These are phyloP conservation scores for Cinchona pubescens DNA, from an alignment of 257 asterid species.

Conservation along the genomic window DNA sequence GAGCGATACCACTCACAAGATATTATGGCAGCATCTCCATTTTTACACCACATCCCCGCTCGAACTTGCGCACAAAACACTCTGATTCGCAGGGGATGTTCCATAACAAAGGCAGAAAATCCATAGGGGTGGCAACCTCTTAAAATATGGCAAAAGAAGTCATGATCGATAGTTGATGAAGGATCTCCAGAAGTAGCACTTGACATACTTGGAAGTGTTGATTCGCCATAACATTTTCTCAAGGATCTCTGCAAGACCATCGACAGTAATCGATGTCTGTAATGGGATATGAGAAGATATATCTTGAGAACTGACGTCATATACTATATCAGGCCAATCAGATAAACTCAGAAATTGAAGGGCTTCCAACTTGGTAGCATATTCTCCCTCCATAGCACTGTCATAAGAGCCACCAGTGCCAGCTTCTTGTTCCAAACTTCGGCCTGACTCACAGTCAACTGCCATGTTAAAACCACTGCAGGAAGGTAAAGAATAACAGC, in stretches of 20 bases:
- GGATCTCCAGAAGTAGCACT: constrained; percentile 36
- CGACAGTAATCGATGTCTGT: constrained; percentile 80
- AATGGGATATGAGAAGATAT: constrained; percentile 83
- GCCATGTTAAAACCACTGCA: constrained; percentile 37
- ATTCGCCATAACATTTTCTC: constrained; percentile 70
- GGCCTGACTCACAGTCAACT: constrained; percentile 45
- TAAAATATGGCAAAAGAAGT: constrained; percentile 69
- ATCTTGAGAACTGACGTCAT: constrained; percentile 88
- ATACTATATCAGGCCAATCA: constrained; percentile 78
- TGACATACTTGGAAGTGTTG: constrained; percentile 29
- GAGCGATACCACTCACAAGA: constrained; percentile 90
- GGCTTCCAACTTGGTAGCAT: constrained; percentile 56
- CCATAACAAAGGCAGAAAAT: constrained; percentile 88
- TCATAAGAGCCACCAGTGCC: constrained; percentile 47
- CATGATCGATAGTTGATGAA: constrained; percentile 38
- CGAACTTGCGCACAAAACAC: constrained; percentile 95
- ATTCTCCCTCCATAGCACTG: constrained; percentile 51
- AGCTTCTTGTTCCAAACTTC: constrained; percentile 37
- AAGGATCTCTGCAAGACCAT: constrained; percentile 72
- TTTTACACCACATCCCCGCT: constrained; percentile 97
- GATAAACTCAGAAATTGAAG: constrained; percentile 64
- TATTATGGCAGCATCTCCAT: constrained; percentile 80
- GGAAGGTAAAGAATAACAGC: constrained; percentile 35
- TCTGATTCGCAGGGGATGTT: constrained; percentile 89
- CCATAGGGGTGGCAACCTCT: constrained; percentile 88